Base-by-base conservation (phyloP, 2,329 filamentous ascomycete genomes). In the Colletotrichum tabaci region DNA sequence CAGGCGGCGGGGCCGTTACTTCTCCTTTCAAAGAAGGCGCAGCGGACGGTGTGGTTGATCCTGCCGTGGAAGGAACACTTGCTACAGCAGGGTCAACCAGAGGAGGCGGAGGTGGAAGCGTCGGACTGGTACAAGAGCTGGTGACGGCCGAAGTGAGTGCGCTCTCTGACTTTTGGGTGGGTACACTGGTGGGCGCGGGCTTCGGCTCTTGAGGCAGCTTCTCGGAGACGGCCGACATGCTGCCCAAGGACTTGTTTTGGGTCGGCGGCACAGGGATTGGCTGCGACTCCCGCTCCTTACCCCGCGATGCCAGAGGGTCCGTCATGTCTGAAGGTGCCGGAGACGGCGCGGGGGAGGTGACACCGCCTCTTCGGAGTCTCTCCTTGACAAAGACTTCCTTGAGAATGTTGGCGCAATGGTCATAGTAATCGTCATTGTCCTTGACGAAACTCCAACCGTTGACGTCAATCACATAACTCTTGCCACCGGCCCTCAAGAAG, bases 381-480 rank as follows among this genome's bases (percentile, higher is more conserved):
- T 98, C 96, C 74, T 90, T 90, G 74, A 97, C 86, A 75, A 99
- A 98, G 79, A 97, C 94, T 8, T 96, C 92, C 78, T 92, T 94
- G 62, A 99, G 85, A 60, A 98, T 98, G 71, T 87, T 91, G 26
- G 96, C 91, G 76, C 93, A 96, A 78, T 94, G 94, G 78, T 98
- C 94, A 80, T 99, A 99, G 82, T 99, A 99, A 72, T 97, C 95
- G 74, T 98, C 96, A 77, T 99, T 99, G 81, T 99, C 97, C 81
- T 99, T 99, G 81, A 99, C 96, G 78, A 99, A 99, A 79, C 96
- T 98, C 97, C 97, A 99, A 15, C 96, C 96, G 80, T 99, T 99
- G 76, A 99, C 96, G 77, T 99, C 96, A 75, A 99, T 99, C 60
- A 99, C 96, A 82, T 94, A 99, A 80, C 96, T 98, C 80, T 94